Evolutionary conservation across 805 yeast species (phyloP), one percentile per base, ranked within the genome.

Genomic region (Cyberlindnera japonica): DNA sequence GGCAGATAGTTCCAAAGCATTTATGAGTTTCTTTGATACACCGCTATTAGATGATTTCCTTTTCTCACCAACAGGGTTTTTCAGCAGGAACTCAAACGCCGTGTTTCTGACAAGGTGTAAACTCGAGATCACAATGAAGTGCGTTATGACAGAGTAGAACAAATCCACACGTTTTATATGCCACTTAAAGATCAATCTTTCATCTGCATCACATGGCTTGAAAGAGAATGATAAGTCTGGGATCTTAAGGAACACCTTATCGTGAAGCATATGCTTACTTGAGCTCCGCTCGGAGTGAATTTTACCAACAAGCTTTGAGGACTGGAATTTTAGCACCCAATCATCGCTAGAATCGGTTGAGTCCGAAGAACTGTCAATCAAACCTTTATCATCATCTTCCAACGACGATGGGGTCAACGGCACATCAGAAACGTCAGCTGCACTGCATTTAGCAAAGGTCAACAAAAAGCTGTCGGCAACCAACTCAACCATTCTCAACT

Each of bases 101-200:
- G 72, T 69, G 48, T 71, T 71, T 37, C 67, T 64, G 16, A 77
- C 46, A 4, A 77, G 58, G 47, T 69, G 72, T 8, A 68, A 40
- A 2, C 73, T 61, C 0, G 81, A 73, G 4, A 72, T 53, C 0
- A 69, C 51, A 16, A 74, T 58, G 51, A 75, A 77, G 35, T 70
- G 69, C 4, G 69, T 62, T 43, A 68, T 67, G 13, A 69, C 50
- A 3, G 74, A 69, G 32, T 65, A 59, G 6, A 68, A 51, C 3
- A 58, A 45, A 21, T 64, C 67, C 9, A 62, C 21, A 14, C 53
- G 57, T 10, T 56, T 51, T 12, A 58, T 45, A 15, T 54, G 50
- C 38, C 57, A 43, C 22, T 55, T 54, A 2, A 67, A 34, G 2
- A 43, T 11, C 12, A 64, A 36, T 29, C 43, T 59, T 1, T 55